Base-by-base conservation (phyloP, 179 eudicot genomes). In the Nepenthes alata region DNA sequence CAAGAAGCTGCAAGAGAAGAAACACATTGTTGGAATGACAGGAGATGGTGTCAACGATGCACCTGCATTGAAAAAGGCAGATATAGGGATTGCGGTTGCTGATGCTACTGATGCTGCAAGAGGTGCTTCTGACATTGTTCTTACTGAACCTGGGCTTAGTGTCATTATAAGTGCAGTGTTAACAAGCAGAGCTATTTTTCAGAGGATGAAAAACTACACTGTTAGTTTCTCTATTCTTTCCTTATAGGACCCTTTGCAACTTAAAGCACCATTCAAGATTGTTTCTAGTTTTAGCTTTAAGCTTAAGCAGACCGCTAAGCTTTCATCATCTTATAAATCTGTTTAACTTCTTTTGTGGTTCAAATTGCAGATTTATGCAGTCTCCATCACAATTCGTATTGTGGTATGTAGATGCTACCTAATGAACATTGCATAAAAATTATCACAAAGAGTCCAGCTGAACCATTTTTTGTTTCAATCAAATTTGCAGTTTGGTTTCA, bases 31-130 rank as follows among this genome's bases (percentile, higher is more conserved):
- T 59, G 89, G 89, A 14, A 84, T 84, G 89, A 84, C 89, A 6
- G 89, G 86, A 41, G 89, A 84, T 73, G 89, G 89, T 64, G 89
- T 84, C 12, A 81, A 84, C 55, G 89, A 83, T 62, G 89, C 89
- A 51, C 89, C 89, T 47, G 89, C 88, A 1, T 67, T 83, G 71
- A 83, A 83, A 67, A 83, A 78, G 69, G 88, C 88, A 0, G 88
- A 83, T 64, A 83, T 83, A 11, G 89, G 89, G 63, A 81, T 83
- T 66, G 89, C 89, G 6, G 89, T 83, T n/a, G 85, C 70, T 52
- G 89, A 83, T 50, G 80, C 86, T 34, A 84, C 89, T 52, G 86
- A 84, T 73, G 89, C 89, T 61, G 89, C 89, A 51, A 70, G 86
- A 68, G 67, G 89, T 73, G 89, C 89, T 76, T 84, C 89, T 35